These are phyloP conservation scores for Eimeria praecox DNA, from an alignment of 169 alveolate species.

Conservation along the genomic window DNA sequence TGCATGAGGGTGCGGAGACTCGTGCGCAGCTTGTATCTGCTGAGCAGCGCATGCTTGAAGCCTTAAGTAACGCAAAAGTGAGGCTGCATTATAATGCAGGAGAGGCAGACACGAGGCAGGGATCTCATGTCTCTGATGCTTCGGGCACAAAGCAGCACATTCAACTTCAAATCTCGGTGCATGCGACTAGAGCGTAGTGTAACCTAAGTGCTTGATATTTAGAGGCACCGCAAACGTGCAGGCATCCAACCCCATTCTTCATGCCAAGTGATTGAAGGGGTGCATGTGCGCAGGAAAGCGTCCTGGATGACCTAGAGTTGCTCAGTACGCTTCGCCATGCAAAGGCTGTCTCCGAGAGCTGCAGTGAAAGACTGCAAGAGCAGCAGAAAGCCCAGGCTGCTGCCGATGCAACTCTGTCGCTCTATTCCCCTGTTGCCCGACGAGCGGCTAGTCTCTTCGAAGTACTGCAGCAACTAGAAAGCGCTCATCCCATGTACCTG, in stretches of 20 bases:
- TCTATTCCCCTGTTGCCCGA: constrained; percentile 96
- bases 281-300: constrained; percentile 86
- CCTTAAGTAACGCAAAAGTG: constrained; percentile 91
- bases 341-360: constrained; percentile 95
- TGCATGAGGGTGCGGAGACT: constrained; percentile 86
- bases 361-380: constrained; percentile 93
- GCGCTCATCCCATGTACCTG: constrained; percentile 96
- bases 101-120: neutral
- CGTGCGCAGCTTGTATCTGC: constrained; percentile 87
- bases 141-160: neutral
- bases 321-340: constrained; percentile 95
- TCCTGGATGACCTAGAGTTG: constrained; percentile 96
- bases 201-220: neutral
- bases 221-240: neutral
- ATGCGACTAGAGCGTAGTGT: neutral
- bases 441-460: constrained; percentile 94
- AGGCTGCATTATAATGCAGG: neutral
- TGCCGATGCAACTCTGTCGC: constrained; percentile 95
- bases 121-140: neutral
- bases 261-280: neutral
- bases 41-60: constrained; percentile 93
- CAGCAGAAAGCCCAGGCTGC: constrained; percentile 90
- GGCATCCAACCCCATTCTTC: neutral
- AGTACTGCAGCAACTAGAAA: constrained; percentile 93
- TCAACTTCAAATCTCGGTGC: neutral